phyloP scores from a whole-genome alignment of 768 basidiomycete species.

The Suillus subalutaceus region DNA sequence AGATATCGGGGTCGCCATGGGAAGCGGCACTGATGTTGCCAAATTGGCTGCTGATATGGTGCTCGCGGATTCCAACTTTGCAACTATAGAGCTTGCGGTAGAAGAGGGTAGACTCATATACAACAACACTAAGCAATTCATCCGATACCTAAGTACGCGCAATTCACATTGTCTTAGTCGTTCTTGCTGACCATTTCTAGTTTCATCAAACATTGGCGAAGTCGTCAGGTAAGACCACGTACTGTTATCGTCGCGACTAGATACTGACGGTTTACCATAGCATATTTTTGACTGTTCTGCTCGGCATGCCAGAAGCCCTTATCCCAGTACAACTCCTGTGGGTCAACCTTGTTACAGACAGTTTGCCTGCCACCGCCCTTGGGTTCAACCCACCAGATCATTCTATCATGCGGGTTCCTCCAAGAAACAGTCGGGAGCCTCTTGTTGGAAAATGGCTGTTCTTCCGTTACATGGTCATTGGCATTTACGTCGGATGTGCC shows the following conservation, averaged over 20 bases:
- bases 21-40: slow-evolving; percentile 97
- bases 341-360: slow-evolving; percentile 98
- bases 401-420: slow-evolving; percentile 95
- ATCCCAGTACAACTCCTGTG: slow-evolving; percentile 98
- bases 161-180: slow-evolving; percentile 2
- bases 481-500: slow-evolving; percentile 90
- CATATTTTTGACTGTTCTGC: slow-evolving; percentile 95
- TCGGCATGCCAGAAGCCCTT: slow-evolving; percentile 99
- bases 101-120: slow-evolving; percentile 98
- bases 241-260: not conserved
- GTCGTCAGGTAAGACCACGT: slow-evolving; percentile 68
- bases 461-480: slow-evolving; percentile 93
- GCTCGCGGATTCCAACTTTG: slow-evolving; percentile 95
- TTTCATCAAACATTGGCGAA: slow-evolving; percentile 97
- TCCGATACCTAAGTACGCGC: slow-evolving; percentile 90
- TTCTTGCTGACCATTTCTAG: slow-evolving; percentile 36
- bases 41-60: slow-evolving; percentile 99
- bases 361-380: slow-evolving; percentile 93
- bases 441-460: slow-evolving; percentile 93
- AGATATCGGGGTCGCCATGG: slow-evolving; percentile 99
- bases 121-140: slow-evolving; percentile 99
- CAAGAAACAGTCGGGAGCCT: slow-evolving; percentile 87
- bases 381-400: slow-evolving; percentile 98
- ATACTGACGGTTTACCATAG: slow-evolving; percentile 35
- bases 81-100: slow-evolving; percentile 94